Conservation (phyloP, 208 protist species). For the Leishmania braziliensis region DNA sequence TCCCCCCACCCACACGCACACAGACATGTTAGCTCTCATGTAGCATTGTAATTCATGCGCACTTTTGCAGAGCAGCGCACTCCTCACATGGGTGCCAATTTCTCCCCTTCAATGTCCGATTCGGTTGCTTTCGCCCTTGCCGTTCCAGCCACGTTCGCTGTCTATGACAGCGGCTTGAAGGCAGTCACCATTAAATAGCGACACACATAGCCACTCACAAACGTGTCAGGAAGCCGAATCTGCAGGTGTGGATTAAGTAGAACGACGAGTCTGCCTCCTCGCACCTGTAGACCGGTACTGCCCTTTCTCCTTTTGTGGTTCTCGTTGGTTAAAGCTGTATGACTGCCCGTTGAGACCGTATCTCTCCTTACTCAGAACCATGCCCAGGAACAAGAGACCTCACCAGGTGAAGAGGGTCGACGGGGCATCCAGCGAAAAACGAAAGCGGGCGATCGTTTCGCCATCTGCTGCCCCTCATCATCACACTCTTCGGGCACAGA, state of each 20-base stretch:
- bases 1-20: not conserved
- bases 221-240: not conserved
- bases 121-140: not conserved
- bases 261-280: not conserved
- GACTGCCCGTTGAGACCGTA: not conserved
- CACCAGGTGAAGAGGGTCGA: not conserved
- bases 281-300: not conserved
- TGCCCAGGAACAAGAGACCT: not conserved
- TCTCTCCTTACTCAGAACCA: not conserved
- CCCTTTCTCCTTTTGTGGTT: not conserved
- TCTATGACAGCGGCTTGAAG: not conserved
- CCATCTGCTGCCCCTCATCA: not conserved
- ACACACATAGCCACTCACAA: not conserved
- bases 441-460: not conserved
- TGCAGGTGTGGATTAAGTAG: not conserved
- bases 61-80: not conserved
- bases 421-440: no score
- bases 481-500: not conserved
- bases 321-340: not conserved
- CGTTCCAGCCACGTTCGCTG: not conserved
- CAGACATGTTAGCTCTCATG: not conserved
- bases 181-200: not conserved
- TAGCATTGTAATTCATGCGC: not conserved
- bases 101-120: not conserved
- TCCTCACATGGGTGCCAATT: not conserved